phyloP scores from a whole-genome alignment of 352 stramenopile genomes.

The Phytophthora ohioensis region DNA sequence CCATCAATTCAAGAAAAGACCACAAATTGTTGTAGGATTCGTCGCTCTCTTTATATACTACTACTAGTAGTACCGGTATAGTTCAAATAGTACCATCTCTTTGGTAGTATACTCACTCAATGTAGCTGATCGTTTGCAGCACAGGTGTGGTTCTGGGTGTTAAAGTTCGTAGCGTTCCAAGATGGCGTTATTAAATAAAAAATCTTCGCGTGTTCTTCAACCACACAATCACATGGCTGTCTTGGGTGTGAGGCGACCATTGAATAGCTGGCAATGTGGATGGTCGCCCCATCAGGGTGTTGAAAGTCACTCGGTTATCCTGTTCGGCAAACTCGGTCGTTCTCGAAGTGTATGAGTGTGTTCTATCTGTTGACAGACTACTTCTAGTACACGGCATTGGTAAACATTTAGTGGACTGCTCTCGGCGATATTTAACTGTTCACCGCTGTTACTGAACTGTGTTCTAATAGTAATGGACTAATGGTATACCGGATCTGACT shows the following conservation, averaged over 20 bases:
- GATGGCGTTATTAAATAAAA: slow-evolving; percentile 53
- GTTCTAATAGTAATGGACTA: too few relatives aligned
- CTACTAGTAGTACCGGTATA: too few relatives aligned
- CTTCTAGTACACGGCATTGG: slow-evolving; percentile 65
- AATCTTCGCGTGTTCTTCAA: slow-evolving; percentile 70
- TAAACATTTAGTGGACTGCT: slow-evolving; percentile 47
- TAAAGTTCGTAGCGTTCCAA: slow-evolving; percentile 33
- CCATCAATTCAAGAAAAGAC: not conserved
- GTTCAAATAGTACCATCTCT: too few relatives aligned
- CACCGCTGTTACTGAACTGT: slow-evolving; percentile 66
- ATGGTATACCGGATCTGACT: too few relatives aligned
- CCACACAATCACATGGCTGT: slow-evolving; percentile 51
- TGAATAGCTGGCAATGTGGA: slow-evolving; percentile 29
- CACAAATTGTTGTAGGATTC: slow-evolving; percentile 1
- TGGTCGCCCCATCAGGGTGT: too few relatives aligned
- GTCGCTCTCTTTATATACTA: slow-evolving; percentile 15
- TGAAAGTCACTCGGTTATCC: slow-evolving; percentile 45
- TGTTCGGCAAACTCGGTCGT: slow-evolving; percentile 31
- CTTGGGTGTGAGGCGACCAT: slow-evolving; percentile 43
- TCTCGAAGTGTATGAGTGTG: slow-evolving; percentile 48
- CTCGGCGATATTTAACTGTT: slow-evolving; percentile 67
- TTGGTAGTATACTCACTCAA: too few relatives aligned
- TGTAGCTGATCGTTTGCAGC: not conserved
- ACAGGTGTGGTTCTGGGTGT: slow-evolving; percentile 35
- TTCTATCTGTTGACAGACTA: slow-evolving; percentile 64